Conservation (phyloP, 257 asterid species). For the Gentiana macrophylla region DNA sequence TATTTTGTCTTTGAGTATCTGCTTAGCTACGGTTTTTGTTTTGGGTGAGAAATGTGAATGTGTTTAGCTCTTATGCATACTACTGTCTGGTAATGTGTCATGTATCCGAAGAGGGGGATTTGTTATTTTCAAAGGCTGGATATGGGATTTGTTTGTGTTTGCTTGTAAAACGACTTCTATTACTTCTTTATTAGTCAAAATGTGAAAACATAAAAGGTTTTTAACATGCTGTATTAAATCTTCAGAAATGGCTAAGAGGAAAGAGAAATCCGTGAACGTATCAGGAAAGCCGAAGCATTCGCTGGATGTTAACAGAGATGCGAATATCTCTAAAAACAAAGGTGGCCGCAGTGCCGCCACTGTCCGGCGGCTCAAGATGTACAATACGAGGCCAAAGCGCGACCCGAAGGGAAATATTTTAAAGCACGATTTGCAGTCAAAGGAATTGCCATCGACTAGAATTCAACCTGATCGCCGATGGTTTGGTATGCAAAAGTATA, state of each 20-base stretch:
- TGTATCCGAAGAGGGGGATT: no score
- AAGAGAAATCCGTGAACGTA: conserved; percentile 66
- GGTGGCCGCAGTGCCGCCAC: conserved; percentile 73
- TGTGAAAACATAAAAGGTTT: no score
- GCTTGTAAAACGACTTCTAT: no score
- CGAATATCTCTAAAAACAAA: conserved; percentile 24
- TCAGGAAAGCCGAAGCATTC: conserved; percentile 98
- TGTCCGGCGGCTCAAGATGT: conserved; percentile 93
- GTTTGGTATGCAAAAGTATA: conserved; percentile 48
- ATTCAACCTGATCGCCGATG: conserved; percentile 92
- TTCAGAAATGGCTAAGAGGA: conserved; percentile 51
- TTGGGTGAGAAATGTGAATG: no score
- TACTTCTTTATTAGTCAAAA: no score
- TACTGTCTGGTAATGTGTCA: no score
- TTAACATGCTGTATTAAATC: no score
- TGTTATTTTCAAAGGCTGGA: no score
- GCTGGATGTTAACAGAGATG: conserved; percentile 55
- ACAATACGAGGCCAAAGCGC: conserved; percentile 60
- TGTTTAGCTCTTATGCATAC: no score
- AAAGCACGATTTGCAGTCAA: conserved; percentile 79
- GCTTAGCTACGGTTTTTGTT: no score
- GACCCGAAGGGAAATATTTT: conserved; percentile 43
- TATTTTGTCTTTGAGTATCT: no score
- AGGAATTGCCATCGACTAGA: conserved; percentile 79
- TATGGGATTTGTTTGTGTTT: no score